phyloP scores from a whole-genome alignment of 352 stramenopile genomes.

The Globisporangium ultimum region DNA sequence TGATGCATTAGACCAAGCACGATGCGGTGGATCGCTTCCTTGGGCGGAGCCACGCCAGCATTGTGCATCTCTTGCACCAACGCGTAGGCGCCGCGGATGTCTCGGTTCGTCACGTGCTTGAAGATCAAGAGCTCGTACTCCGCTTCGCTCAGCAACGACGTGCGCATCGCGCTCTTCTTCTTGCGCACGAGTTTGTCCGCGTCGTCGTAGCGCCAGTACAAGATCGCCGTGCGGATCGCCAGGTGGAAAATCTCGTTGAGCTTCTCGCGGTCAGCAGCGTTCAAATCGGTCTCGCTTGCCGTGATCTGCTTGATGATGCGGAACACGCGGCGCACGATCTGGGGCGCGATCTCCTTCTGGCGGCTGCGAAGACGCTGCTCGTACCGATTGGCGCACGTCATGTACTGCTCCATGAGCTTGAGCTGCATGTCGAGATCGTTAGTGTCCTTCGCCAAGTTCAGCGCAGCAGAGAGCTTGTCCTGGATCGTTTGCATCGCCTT shows the following conservation, averaged over 20 bases:
- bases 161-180: slow-evolving; percentile 43
- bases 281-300: slow-evolving; percentile 12
- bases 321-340: slow-evolving; percentile 75
- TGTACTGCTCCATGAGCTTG: slow-evolving; percentile 77
- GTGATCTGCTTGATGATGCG: slow-evolving; percentile 40
- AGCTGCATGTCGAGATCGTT: slow-evolving; percentile 52
- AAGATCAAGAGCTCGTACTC: slow-evolving; percentile 79
- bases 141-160: slow-evolving; percentile 19
- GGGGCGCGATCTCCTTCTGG: slow-evolving; percentile 40
- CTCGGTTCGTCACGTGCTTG: slow-evolving; percentile 38
- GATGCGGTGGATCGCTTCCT: slow-evolving; percentile 72
- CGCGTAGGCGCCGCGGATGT: slow-evolving; percentile 48
- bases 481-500: slow-evolving; percentile 39
- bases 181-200: slow-evolving; percentile 42
- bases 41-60: slow-evolving; percentile 52
- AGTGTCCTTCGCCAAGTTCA: slow-evolving; percentile 18
- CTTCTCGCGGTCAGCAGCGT: slow-evolving; percentile 24
- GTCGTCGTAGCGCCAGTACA: slow-evolving; percentile 65
- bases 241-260: slow-evolving; percentile 52
- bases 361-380: slow-evolving; percentile 46
- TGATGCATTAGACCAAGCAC: slow-evolving; percentile 55
- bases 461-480: slow-evolving; percentile 31
- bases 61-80: slow-evolving; percentile 85
- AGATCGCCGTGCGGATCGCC: slow-evolving; percentile 48
- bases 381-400: slow-evolving; percentile 61